Conservation (phyloP, 2,329 filamentous ascomycete genomes). For the Botrytis fragariae region DNA sequence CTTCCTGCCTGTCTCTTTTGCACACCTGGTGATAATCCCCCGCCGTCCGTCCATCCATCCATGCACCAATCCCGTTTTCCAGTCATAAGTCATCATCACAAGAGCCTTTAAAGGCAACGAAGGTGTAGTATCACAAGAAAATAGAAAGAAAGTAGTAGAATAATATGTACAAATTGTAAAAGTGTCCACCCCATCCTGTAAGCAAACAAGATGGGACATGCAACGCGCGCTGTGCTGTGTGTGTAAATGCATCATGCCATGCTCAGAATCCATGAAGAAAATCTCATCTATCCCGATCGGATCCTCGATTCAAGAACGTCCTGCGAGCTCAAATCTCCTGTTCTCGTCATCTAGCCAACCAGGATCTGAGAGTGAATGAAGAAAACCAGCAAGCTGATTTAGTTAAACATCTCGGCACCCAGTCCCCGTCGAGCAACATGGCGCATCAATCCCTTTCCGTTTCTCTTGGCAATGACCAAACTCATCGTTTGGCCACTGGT, state of each 20-base stretch:
- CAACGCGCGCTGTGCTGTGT: background rate
- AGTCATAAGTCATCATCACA: background rate
- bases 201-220: background rate
- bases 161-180: background rate
- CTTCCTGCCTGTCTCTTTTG: background rate
- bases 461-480: constrained; percentile 40
- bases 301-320: background rate
- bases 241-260: background rate
- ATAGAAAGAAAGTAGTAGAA: background rate
- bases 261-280: background rate
- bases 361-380: background rate
- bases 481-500: constrained; percentile 42
- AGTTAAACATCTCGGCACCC: background rate
- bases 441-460: background rate
- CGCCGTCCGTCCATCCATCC: background rate
- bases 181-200: background rate
- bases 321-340: background rate
- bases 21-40: background rate
- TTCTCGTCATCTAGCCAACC: background rate
- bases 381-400: background rate
- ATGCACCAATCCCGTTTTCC: background rate
- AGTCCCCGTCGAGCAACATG: background rate
- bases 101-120: background rate
- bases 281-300: background rate
- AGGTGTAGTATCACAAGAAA: background rate